phyloP scores from a whole-genome alignment of 495 filamentous ascomycete genomes.

The Sordaria brevicollis region DNA sequence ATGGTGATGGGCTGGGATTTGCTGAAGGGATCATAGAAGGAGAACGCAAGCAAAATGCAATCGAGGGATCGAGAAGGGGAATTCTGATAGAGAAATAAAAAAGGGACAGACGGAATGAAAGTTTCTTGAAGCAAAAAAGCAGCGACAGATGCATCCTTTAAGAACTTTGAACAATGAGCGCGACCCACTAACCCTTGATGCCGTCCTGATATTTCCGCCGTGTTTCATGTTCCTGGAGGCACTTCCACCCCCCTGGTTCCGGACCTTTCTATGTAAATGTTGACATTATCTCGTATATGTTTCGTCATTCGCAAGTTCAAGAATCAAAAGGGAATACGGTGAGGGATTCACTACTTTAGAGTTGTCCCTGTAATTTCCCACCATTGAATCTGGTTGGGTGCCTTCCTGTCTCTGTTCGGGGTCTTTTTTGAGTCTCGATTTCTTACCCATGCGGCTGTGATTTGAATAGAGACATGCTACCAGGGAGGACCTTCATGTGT shows the following conservation, averaged over 20 bases:
- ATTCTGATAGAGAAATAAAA: not conserved
- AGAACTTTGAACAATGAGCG: no score
- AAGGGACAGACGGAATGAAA: not conserved
- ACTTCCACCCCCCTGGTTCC: no score
- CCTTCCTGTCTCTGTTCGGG: not conserved
- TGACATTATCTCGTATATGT: no score
- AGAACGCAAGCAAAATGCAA: not conserved
- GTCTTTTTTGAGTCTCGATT: not conserved
- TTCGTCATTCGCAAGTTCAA: no score
- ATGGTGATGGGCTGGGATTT: not conserved
- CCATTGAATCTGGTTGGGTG: not conserved
- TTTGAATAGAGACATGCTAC: not conserved
- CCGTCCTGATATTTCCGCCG: no score
- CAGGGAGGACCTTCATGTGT: not conserved
- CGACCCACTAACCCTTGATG: no score
- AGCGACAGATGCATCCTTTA: not conserved
- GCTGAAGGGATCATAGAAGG: not conserved
- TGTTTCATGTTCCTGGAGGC: no score
- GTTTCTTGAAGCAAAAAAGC: not conserved
- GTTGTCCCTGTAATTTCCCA: not conserved
- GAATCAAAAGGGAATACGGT: not conserved
- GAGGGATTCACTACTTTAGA: not conserved
- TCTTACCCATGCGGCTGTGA: not conserved
- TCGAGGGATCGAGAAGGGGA: no score
- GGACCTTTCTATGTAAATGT: no score